Evolutionary conservation across 1,139 yeast genomes (phyloP).

Genomic region (Meyerozyma smithsonii): DNA sequence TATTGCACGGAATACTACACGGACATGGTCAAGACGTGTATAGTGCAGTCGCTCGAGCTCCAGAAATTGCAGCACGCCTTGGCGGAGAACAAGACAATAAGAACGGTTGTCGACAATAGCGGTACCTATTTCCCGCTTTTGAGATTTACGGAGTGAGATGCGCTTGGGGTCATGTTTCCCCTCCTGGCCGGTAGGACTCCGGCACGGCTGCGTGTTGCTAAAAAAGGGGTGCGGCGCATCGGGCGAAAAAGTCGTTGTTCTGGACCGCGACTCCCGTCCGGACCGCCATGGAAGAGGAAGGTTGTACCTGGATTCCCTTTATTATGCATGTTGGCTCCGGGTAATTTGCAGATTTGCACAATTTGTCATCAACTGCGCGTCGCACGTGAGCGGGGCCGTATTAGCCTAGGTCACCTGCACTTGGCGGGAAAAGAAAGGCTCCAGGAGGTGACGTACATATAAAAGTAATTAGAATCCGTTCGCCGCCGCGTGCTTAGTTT

Average conservation of each 20-base stretch:
- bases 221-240: neutral
- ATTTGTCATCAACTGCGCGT: neutral
- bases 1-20: constrained; percentile 18
- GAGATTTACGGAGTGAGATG: neutral
- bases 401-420: neutral
- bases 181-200: too few relatives aligned
- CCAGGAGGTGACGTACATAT: neutral
- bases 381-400: neutral
- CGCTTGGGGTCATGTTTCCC: too few relatives aligned
- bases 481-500: neutral
- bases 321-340: neutral
- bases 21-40: constrained; percentile 23
- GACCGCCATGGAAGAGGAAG: too few relatives aligned
- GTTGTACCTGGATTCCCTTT: too few relatives aligned
- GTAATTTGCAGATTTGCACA: neutral
- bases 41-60: constrained; percentile 18
- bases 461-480: neutral
- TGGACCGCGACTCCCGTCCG: too few relatives aligned
- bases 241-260: too few relatives aligned
- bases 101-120: neutral
- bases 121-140: neutral
- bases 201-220: neutral
- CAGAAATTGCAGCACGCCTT: constrained; percentile 8
- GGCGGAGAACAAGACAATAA: neutral
- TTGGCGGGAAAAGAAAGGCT: constrained; percentile 1